A percentile compares a stretch with the other conserved stretches of the same genome.
Evolutionary conservation across 257 asterid genomes (phyloP).

Genomic region (Thymus mandschuricus): DNA sequence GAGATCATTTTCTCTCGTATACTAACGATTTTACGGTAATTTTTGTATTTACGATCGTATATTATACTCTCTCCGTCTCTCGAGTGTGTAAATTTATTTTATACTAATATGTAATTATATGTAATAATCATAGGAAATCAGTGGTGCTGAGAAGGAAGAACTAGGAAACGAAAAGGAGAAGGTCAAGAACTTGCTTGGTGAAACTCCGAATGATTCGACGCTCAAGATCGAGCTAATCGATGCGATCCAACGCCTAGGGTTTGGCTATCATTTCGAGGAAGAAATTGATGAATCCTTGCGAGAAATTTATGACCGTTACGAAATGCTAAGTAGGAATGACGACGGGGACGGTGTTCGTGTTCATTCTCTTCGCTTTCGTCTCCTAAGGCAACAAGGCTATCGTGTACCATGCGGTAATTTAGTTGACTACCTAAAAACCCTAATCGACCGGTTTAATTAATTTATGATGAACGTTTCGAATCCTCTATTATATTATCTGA

Average conservation of each 20-base stretch:
- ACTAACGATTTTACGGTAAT: background rate
- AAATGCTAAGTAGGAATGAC: background rate
- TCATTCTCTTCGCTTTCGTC: constrained; percentile 45
- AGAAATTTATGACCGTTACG: background rate
- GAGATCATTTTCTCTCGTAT: constrained; percentile 3
- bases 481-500: no score
- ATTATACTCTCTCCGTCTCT: no score
- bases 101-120: background rate
- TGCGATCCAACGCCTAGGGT: constrained; percentile 42
- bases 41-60: background rate
- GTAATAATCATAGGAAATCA: constrained; percentile 16
- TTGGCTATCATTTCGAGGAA: constrained; percentile 31
- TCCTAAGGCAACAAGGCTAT: constrained; percentile 42
- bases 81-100: background rate
- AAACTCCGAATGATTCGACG: constrained; percentile 11
- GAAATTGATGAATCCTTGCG: constrained; percentile 22
- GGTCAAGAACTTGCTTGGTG: constrained; percentile 12
- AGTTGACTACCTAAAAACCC: no score
- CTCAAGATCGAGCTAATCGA: constrained; percentile 27
- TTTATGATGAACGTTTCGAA: no score
- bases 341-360: constrained; percentile 8
- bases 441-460: no score
- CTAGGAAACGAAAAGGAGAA: constrained; percentile 15
- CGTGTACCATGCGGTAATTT: background rate
- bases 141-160: background rate